Evolutionary conservation across 1,284 basidiomycete genomes (phyloP), one percentile per base, ranked within the genome.

Genomic region (Rhizoctonia solani): DNA sequence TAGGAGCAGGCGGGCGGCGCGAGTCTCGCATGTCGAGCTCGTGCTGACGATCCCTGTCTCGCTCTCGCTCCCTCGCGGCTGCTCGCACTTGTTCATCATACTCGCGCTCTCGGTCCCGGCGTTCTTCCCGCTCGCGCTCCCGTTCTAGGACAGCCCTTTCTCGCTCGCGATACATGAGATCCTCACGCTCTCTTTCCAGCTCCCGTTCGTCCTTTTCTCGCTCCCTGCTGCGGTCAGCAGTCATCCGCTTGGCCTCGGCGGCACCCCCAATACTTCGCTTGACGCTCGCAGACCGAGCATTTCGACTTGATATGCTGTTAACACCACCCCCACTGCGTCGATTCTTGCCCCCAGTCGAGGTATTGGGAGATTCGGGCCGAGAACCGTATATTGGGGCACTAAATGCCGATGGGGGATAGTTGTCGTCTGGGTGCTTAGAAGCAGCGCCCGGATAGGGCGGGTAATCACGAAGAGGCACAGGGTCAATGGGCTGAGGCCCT

Each of bases 251-350:
- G 6, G n/a, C n/a, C n/a, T 59, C 44, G 27, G 29, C 23, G n/a
- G 56, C 42, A 11, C 44, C 56, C 21, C 56, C 56, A 8, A 59
- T 32, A 19, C 44, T 59, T 29, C 44, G 30, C 29, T 50, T 52
- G 4, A 49, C 23, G 59, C 47, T 52, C 13, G 29, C 47, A 11
- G 46, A 39, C 13, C 29, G 30, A 6, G 34, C 34, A 21, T n/a
- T 37, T 27, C 47, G 32, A 14, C 44, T 29, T 4, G 42, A n/a
- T n/a, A n/a, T 16, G 16, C 29, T 11, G 27, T 14, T n/a, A n/a
- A n/a, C n/a, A n/a, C n/a, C n/a, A n/a, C n/a, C n/a, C n/a, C 59
- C 59, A 34, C 59, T 63, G 14, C 47, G 42, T 19, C 56, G 59
- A 9, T 16, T 5, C 47, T 63, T 63, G 34, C 34, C 42, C n/a